phyloP scores from a whole-genome alignment of 202 grass and related monocot genomes.

The Carex sylvatica region DNA sequence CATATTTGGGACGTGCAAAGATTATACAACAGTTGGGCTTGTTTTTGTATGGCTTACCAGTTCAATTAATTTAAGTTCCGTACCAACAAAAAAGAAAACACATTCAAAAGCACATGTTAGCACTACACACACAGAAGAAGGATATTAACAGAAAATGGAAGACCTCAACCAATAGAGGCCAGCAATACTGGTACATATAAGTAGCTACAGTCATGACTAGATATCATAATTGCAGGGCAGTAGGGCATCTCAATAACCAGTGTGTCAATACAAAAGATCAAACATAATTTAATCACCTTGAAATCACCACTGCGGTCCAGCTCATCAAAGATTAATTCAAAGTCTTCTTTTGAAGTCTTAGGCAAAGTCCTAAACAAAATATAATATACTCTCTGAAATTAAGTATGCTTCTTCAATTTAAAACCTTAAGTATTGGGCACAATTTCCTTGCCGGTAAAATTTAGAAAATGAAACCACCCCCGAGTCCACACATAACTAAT shows the following conservation, averaged over 20 bases:
- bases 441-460: not conserved
- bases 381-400: slow-evolving; percentile 4
- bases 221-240: not conserved
- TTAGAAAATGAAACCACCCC: not conserved
- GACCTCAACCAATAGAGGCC: not conserved
- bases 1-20: not conserved
- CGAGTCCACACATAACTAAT: not conserved
- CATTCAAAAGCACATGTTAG: not conserved
- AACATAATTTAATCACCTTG: slow-evolving; percentile 49
- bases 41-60: not conserved
- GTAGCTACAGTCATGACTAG: not conserved
- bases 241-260: not conserved
- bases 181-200: not conserved
- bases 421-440: not conserved
- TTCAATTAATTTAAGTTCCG: not conserved
- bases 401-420: not conserved
- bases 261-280: not conserved
- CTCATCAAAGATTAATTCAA: slow-evolving; percentile 87
- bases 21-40: not conserved
- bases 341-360: slow-evolving; percentile 93
- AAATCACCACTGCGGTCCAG: slow-evolving; percentile 96
- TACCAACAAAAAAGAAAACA: not conserved
- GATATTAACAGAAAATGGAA: not conserved
- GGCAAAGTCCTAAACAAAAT: slow-evolving; percentile 65
- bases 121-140: not conserved